Base-by-base conservation (phyloP, 1,284 basidiomycete species). In the Schizophyllum commune region DNA sequence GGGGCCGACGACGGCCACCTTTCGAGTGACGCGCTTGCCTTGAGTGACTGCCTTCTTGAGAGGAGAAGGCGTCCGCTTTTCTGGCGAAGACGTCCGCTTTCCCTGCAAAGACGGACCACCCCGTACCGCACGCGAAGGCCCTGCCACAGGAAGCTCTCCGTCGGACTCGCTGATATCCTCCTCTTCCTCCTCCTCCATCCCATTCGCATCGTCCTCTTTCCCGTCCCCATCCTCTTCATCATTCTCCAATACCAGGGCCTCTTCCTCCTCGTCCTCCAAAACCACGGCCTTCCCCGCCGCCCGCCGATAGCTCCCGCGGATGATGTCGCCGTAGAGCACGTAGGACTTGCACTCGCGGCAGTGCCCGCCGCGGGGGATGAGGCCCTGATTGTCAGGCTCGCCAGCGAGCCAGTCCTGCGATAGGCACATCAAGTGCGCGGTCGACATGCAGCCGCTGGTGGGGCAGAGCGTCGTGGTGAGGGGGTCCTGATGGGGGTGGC, bases 401-500 rank as follows among this genome's bases (percentile, higher is more conserved):
- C 68, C 62, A 6, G 63, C 60, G 15, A 88, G 77, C 69, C 92
- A 91, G 20, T 77, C 69, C 5, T 73, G 58, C 1, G 89, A 82
- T 6, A 96, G 80, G 68, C 93, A 96, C 0, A 69, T 65, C 0
- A 94, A 74, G 71, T 96, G 93, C 1, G 85, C 82, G 2, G 85
- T 71, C 5, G 82, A 74, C 0, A 66, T 73, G 71, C 88, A 91
- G 13, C 66, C 64, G 1, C 70, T 53, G n/a, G 75, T 65, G 0
- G 88, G 82, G 66, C 79, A 81, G 4, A 82, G 67, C 7, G 73
- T 65, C 1, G 79, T 80, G 1, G 75, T 72, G 4, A 89, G 72
- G 34, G 85, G 81, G 58, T 87, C 77, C 88, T 91, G 69, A 34
- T 0, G 60, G 51, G 20, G 15, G 56, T 33, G 27, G n/a, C n/a